A percentile compares a stretch with the other conserved stretches of the same genome.
Conservation (phyloP, 1,284 basidiomycete genomes). For the Termitomyces sp. region DNA sequence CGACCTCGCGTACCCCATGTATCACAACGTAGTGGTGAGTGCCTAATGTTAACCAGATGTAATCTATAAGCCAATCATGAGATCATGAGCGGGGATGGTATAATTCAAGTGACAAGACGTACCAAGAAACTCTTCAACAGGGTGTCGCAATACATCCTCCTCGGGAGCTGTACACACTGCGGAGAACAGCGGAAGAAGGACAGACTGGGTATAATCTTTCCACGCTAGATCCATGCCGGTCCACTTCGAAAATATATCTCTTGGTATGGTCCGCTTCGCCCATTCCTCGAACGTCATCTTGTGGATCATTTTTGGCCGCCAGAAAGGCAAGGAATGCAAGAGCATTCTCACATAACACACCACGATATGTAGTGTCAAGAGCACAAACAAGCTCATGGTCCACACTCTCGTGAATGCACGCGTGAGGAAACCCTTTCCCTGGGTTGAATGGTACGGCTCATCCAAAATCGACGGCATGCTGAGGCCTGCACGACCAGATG, state of each 20-base stretch:
- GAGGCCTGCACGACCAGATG: conserved; percentile 50
- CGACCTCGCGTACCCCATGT: conserved; percentile 52
- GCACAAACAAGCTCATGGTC: conserved; percentile 26
- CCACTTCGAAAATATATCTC: conserved; percentile 30
- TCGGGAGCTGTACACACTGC: conserved; percentile 61
- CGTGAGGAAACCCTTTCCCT: conserved; percentile 12
- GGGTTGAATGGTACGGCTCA: conserved; percentile 19
- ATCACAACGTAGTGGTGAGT: conserved; percentile 57
- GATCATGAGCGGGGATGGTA: conserved; percentile 2
- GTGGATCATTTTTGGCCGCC: conserved; percentile 27
- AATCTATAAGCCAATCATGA: conserved; percentile 37
- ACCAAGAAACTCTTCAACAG: conserved; percentile 61
- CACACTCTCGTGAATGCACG: conserved; percentile 21
- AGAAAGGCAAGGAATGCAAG: conserved; percentile 43
- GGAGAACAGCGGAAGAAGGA: conserved; percentile 66
- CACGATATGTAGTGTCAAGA: conserved; percentile 35
- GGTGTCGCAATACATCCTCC: conserved; percentile 46
- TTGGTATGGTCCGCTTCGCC: conserved; percentile 37
- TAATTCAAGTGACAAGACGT: conserved; percentile 16
- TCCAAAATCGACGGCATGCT: conserved; percentile 42
- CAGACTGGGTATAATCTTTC: conserved; percentile 45
- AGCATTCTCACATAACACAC: conserved; percentile 54
- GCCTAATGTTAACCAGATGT: conserved; percentile 55
- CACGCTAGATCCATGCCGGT: conserved; percentile 44
- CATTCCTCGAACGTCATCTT: conserved; percentile 46